phyloP scores from a whole-genome alignment of 768 basidiomycete species.

The Mycena sanguinolenta region DNA sequence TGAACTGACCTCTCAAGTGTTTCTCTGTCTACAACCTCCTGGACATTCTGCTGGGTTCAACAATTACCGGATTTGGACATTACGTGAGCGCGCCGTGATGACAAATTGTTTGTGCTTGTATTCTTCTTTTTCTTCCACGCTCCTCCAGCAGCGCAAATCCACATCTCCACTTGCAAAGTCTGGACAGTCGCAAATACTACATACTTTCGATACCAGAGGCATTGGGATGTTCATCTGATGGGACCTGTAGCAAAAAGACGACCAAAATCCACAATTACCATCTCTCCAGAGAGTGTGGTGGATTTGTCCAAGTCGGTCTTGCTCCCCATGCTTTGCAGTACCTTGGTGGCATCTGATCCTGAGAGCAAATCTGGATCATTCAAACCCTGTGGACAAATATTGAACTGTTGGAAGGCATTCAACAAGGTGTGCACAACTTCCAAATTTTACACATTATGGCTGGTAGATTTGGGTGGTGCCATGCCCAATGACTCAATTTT shows the following conservation, averaged over 20 bases:
- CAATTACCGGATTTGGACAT: no score
- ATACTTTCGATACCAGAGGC: no score
- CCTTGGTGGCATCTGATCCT: background rate
- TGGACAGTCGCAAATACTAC: constrained; percentile 11
- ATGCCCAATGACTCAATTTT: background rate
- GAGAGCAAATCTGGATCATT: background rate
- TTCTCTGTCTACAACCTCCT: no score
- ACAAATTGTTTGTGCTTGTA: constrained; percentile 8
- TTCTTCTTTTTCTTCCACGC: no score
- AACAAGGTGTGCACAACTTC: constrained; percentile 15
- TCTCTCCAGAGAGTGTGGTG: constrained; percentile 14
- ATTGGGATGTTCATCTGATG: background rate
- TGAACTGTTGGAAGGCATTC: constrained; percentile 24
- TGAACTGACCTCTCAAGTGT: no score
- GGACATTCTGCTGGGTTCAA: no score
- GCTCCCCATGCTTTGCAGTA: constrained; percentile 10
- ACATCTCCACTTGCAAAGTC: no score
- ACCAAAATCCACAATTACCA: background rate
- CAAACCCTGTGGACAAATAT: constrained; percentile 7
- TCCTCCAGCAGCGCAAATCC: no score
- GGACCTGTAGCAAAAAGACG: background rate
- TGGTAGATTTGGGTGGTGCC: background rate
- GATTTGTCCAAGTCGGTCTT: constrained; percentile 23
- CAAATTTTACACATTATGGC: no score
- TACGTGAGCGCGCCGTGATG: background rate